Percentiles rank a stretch among this genome's conserved stretches.
phyloP scores from a whole-genome alignment of 2,329 filamentous ascomycete genomes.

The Diaporthe helianthi region DNA sequence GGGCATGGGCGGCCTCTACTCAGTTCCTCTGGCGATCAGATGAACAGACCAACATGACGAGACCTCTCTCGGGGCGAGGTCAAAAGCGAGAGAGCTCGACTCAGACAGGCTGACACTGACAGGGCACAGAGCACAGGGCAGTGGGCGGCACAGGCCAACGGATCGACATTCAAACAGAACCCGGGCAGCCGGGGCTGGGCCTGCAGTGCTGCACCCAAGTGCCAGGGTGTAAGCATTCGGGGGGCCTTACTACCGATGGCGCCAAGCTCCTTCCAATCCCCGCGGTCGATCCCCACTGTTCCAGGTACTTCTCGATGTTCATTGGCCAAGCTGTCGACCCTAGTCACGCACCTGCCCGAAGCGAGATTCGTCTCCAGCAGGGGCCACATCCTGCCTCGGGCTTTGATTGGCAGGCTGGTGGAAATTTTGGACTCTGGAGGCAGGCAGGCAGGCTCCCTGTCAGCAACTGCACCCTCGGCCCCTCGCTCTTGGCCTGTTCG shows the following conservation, averaged over 20 bases:
- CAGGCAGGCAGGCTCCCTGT: slow-evolving; percentile 22
- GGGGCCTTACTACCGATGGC: slow-evolving; percentile 1
- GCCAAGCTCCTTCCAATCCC: slow-evolving; percentile 16
- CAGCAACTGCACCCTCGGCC: too few relatives aligned
- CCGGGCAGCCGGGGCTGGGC: not conserved
- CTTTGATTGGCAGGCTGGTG: slow-evolving; percentile 27
- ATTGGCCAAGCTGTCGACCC: not conserved
- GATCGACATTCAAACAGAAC: slow-evolving; percentile 6
- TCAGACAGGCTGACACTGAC: not conserved
- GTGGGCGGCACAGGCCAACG: slow-evolving; percentile 1
- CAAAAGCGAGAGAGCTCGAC: not conserved
- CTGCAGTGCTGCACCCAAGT: too few relatives aligned
- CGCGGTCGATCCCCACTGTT: not conserved
- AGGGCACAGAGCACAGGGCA: not conserved
- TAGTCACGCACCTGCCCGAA: slow-evolving; percentile 4
- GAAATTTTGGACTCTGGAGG: slow-evolving; percentile 25
- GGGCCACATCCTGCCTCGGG: slow-evolving; percentile 20
- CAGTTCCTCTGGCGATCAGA: slow-evolving; percentile 5
- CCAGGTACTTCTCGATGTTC: not conserved
- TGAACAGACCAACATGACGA: slow-evolving; percentile 18
- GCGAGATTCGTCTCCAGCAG: slow-evolving; percentile 25
- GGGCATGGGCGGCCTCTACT: slow-evolving; percentile 9
- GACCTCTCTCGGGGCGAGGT: not conserved
- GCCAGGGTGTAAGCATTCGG: not conserved
- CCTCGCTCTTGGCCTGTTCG: slow-evolving; percentile 15